Evolutionary conservation across 192 early-diverging fungal genomes (phyloP), one percentile per base, ranked within the genome.

Genomic region (Umbelopsis sp.): DNA sequence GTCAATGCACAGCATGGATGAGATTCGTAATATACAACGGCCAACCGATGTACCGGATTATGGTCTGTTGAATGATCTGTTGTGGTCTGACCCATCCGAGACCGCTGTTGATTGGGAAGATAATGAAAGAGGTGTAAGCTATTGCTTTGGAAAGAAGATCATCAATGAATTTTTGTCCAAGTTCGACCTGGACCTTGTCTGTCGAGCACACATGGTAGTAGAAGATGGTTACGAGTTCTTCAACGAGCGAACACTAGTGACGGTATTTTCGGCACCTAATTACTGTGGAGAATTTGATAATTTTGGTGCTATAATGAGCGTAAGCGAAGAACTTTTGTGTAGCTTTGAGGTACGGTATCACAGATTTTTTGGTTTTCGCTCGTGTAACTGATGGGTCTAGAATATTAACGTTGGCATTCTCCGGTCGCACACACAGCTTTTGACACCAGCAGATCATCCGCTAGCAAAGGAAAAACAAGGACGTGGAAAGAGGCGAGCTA

Each of bases 151-250:
- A 16, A 89, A 90, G 70, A 78, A 82, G 64, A 88, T 96, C 16
- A 91, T 98, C 64, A 85, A 85, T 50, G 88, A 68, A 91, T 98
- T 78, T 70, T 84, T 98, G 76, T 91, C 96, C 71, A 95, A 94
- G 82, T 94, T 97, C 76, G 97, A 98, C 77, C 82, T 98, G 77
- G 97, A 98, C 77, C 80, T 98, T 74, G 93, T 98, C 71, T 98
- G 97, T 81, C 90, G 97, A 67, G 97, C 97, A 20, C 97, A 98
- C 81, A 94, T 96, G 85, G 97, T 98, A 2, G 94, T 97, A 13
- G 95, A 97, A 78, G 97, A 98, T 78, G 97, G 97, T 10, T 98
- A 98, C 77, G 95, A 98, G 79, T 98, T 98, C 78, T 98, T 98
- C 84, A 93, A 93, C 50, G 95, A 97, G 78, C 87, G 97, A 44